These are phyloP conservation scores for Colletotrichum sp. DNA, from an alignment of 2,329 filamentous ascomycete species.

Conservation along the genomic window DNA sequence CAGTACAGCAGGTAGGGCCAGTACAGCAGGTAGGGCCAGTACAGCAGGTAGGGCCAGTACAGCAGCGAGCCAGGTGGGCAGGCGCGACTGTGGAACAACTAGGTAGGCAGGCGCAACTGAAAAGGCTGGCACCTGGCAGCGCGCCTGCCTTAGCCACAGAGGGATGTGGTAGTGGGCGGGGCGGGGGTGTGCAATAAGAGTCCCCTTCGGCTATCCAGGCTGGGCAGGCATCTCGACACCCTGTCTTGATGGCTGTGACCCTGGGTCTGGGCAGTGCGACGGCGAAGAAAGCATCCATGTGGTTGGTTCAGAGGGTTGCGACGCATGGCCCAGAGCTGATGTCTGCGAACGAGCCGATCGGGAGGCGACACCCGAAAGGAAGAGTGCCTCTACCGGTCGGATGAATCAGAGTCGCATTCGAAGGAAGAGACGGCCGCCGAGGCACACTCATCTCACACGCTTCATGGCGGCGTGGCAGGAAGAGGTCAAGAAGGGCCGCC, in stretches of 20 bases:
- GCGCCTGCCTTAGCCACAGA: too few species aligned
- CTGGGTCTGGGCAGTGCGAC: not conserved
- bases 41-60: too few species aligned
- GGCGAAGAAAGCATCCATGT: not conserved
- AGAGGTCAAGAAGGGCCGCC: not conserved
- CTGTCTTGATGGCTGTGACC: not conserved
- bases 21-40: too few species aligned
- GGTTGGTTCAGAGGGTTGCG: not conserved
- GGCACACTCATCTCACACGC: not conserved
- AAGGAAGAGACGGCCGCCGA: not conserved
- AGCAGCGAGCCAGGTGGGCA: too few species aligned
- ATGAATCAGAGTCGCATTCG: not conserved
- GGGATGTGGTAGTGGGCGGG: too few species aligned
- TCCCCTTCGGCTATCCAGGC: not conserved
- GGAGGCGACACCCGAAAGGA: not conserved
- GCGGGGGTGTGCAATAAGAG: too few species aligned
- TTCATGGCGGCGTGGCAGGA: not conserved
- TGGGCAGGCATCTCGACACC: not conserved
- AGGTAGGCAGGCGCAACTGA: too few species aligned
- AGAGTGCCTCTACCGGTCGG: not conserved
- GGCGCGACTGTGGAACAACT: too few species aligned
- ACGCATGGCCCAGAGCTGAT: not conserved
- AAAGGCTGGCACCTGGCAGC: too few species aligned
- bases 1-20: too few species aligned
- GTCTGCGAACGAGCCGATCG: not conserved